Conservation (phyloP, 352 stramenopile genomes). For the Pythium dissotocum region DNA sequence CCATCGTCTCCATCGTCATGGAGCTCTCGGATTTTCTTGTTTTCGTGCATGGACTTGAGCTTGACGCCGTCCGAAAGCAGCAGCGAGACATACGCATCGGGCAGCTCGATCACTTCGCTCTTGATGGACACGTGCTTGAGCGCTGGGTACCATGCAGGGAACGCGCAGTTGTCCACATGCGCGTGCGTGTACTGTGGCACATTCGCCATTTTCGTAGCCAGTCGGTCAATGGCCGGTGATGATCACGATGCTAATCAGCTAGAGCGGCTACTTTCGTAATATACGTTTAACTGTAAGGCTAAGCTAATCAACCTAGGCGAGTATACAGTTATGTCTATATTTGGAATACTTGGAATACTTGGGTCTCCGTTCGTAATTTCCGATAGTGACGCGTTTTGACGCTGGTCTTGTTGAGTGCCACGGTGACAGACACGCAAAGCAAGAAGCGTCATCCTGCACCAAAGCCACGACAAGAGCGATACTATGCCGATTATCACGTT, state of each 20-base stretch:
- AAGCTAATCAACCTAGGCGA: background rate
- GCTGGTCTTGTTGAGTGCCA: conserved; percentile 1
- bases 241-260: background rate
- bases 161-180: conserved; percentile 84
- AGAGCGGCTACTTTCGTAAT: background rate
- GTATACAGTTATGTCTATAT: conserved; percentile 1
- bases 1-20: conserved; percentile 21
- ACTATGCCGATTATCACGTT: conserved; percentile 95
- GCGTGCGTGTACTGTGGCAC: conserved; percentile 52
- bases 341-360: background rate
- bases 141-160: conserved; percentile 64
- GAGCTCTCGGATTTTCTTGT: conserved; percentile 26
- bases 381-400: conserved; percentile 32
- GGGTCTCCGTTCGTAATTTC: conserved; percentile 7
- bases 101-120: conserved; percentile 52
- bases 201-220: conserved; percentile 3
- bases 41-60: conserved; percentile 33
- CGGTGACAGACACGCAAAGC: background rate
- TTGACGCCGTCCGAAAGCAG: conserved; percentile 72
- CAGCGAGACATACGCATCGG: conserved; percentile 53
- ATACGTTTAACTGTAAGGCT: background rate
- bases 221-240: background rate
- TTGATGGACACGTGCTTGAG: conserved; percentile 69
- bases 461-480: background rate
- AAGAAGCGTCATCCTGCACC: conserved; percentile 2